These are phyloP conservation scores for Plicaturopsis crispa DNA, from an alignment of 768 basidiomycete genomes.

Conservation along the genomic window DNA sequence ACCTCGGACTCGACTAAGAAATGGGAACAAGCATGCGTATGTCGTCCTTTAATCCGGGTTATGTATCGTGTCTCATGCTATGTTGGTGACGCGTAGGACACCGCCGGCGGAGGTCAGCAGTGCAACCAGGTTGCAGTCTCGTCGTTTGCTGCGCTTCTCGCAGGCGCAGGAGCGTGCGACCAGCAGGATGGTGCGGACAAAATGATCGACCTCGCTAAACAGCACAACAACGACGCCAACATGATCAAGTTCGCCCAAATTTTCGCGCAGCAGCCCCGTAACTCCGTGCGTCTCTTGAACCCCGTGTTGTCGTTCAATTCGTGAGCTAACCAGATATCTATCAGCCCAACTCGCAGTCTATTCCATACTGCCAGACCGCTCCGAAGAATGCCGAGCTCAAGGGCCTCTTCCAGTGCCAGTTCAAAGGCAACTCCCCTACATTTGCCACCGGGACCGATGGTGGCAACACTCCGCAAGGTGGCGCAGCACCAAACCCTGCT, in stretches of 20 bases:
- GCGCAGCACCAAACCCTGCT: constrained; percentile 28
- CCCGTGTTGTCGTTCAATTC: neutral
- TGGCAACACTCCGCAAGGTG: constrained; percentile 39
- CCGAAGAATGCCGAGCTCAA: constrained; percentile 44
- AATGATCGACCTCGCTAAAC: constrained; percentile 44
- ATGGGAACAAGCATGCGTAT: constrained; percentile 48
- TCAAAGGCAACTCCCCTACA: constrained; percentile 34
- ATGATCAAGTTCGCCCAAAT: constrained; percentile 48
- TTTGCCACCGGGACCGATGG: constrained; percentile 37
- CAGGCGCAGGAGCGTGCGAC: constrained; percentile 31
- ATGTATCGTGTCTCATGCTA: neutral
- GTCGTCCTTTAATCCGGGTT: constrained; percentile 11
- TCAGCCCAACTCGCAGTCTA: constrained; percentile 33
- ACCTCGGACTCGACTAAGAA: constrained; percentile 38
- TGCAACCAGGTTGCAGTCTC: constrained; percentile 39
- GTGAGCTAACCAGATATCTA: neutral
- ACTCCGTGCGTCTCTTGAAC: constrained; percentile 29
- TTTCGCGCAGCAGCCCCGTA: constrained; percentile 51
- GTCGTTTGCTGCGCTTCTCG: constrained; percentile 39
- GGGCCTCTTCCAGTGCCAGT: constrained; percentile 55
- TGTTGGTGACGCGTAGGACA: constrained; percentile 15
- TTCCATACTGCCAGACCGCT: constrained; percentile 48
- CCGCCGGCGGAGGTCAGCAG: constrained; percentile 35
- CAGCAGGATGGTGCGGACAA: constrained; percentile 42
- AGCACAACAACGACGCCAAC: constrained; percentile 32